A percentile compares a stretch with the other conserved stretches of the same genome.
phyloP scores from a whole-genome alignment of 108 stramenopile genomes.

The Cyclotella sp. region DNA sequence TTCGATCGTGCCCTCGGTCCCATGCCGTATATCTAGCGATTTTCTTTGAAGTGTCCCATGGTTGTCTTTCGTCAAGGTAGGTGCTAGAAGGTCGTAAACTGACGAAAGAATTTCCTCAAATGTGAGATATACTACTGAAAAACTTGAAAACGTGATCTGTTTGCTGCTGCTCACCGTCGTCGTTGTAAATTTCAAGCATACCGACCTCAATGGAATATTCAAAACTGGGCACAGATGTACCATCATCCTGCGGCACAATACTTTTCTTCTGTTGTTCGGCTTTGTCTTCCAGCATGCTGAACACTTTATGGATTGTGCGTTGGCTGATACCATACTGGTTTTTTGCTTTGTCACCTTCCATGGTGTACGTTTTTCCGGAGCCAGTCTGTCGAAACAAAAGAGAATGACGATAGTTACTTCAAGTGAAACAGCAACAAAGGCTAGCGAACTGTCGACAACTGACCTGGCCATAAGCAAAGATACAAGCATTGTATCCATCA shows the following conservation, averaged over 20 bases:
- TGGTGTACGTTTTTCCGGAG: constrained; percentile 89
- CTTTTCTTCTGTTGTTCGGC: constrained; percentile 65
- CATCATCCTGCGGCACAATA: constrained; percentile 34
- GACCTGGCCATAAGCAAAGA: constrained; percentile 98
- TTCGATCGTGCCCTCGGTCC: constrained; percentile 81
- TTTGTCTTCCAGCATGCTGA: constrained; percentile 77
- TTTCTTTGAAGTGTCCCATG: constrained; percentile 60
- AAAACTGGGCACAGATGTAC: constrained; percentile 44
- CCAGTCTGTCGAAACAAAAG: constrained; percentile 52
- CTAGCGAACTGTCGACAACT: not conserved
- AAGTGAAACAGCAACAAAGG: not conserved
- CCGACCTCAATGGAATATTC: constrained; percentile 64
- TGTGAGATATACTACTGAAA: too few species aligned
- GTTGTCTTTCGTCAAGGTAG: constrained; percentile 28
- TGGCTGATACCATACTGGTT: constrained; percentile 84
- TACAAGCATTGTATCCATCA: constrained; percentile 98
- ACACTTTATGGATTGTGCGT: constrained; percentile 89
- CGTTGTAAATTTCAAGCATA: constrained; percentile 93
- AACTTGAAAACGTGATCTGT: too few species aligned
- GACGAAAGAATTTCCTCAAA: not conserved
- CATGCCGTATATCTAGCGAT: constrained; percentile 77
- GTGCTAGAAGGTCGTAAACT: constrained; percentile 82
- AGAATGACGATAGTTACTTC: not conserved
- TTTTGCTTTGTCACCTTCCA: constrained; percentile 83
- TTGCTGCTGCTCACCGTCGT: constrained; percentile 55